These are phyloP conservation scores for Decorospora gaudefroyi DNA, from an alignment of 2,329 filamentous ascomycete genomes.

Conservation along the genomic window DNA sequence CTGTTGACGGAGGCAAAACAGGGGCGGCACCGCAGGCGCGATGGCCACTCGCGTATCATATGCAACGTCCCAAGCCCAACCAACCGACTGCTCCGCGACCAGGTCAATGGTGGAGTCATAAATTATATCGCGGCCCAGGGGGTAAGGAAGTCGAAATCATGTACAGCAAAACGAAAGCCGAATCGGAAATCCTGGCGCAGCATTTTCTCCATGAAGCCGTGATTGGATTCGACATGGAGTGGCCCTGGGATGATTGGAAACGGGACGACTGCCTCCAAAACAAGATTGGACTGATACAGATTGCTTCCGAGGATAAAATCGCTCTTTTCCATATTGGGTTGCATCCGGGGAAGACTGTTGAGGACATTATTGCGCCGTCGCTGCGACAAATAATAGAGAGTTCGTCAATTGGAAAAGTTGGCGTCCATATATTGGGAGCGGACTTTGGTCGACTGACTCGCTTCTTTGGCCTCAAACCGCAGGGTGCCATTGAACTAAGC, in stretches of 20 bases:
- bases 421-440: conserved; percentile 70
- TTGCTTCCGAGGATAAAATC: conserved; percentile 76
- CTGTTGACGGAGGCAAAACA: not conserved
- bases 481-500: conserved; percentile 77
- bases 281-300: conserved; percentile 80
- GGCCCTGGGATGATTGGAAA: conserved; percentile 61
- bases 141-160: conserved; percentile 67
- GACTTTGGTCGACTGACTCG: conserved; percentile 68
- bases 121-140: conserved; percentile 64
- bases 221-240: conserved; percentile 90
- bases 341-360: conserved; percentile 48
- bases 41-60: conserved; percentile 29
- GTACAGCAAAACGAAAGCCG: conserved; percentile 72
- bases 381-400: conserved; percentile 75
- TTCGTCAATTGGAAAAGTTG: conserved; percentile 69
- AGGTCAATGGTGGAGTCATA: conserved; percentile 66
- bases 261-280: conserved; percentile 60
- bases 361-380: conserved; percentile 69
- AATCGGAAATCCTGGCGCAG: conserved; percentile 67
- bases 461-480: conserved; percentile 66
- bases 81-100: conserved; percentile 7
- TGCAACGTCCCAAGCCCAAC: conserved; percentile 17
- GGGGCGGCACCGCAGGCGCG: conserved; percentile 7
- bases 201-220: conserved; percentile 71
- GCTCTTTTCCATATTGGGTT: conserved; percentile 80